Base-by-base conservation (phyloP, 192 early-diverging fungal genomes). In the Dispira parvispora region DNA sequence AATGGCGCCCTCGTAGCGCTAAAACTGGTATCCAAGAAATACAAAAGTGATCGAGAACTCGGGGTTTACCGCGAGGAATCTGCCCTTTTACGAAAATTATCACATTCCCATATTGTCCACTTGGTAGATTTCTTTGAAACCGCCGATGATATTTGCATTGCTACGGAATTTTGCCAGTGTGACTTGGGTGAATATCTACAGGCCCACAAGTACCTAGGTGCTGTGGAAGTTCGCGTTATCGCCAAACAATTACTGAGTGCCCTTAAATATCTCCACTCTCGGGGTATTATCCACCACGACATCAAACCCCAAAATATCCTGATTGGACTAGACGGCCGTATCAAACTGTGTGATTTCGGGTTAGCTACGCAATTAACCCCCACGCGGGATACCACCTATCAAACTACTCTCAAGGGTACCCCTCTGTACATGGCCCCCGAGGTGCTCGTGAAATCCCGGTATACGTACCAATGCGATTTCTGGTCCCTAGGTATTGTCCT, bases 271-370 rank as follows among this genome's bases (percentile, higher is more conserved):
- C 62, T 85, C 66, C 85, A 88, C 56, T 73, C 75, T 5, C 72
- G 73, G 57, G 81, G 80, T 20, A 80, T 88, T 4, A 84, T 88
- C 53, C 85, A 88, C 72, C 71, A 84, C 49, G 85, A 88, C 63
- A 78, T 88, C 63, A 88, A 85, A 46, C 75, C 75, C 55, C 81
- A 80, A 55, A 85, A 88, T 57, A 67, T 83, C 44, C 72, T 88
- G 38, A 64, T 88, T 28, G 82, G 83, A 23, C 47, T 72, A n/a
- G 80, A 80, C 53, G 80, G 82, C 10, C 54, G 69, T 20, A 62
- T 78, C 27, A 78, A 78, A 68, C 63, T 73, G 58, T 78, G 76
- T 67, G 76, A 78, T 47, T 62, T 78, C 27, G 76, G 76, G 12
- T 67, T 78, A 52, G 76, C 76, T 11, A 73, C 72, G 32, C 76